Evolutionary conservation across 2,329 filamentous ascomycete species (phyloP).

Genomic region (Septoria petroselini): DNA sequence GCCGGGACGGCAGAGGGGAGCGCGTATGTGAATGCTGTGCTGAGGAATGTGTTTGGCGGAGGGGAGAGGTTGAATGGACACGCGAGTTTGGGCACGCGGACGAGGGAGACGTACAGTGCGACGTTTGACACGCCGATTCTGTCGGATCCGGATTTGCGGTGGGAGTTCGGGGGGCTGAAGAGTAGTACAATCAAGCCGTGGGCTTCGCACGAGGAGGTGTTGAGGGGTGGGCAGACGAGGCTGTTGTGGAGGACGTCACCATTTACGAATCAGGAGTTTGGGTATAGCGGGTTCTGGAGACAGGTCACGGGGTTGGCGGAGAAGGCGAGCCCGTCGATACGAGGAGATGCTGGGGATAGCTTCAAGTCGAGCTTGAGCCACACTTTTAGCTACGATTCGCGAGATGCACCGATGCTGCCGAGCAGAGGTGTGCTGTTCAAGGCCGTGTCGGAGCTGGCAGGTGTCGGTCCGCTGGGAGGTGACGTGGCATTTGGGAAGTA

Average conservation of each 20-base stretch:
- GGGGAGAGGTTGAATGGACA: slow-evolving; percentile 86
- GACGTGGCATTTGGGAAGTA: slow-evolving; percentile 93
- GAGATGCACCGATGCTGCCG: slow-evolving; percentile 82
- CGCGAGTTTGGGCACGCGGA: slow-evolving; percentile 83
- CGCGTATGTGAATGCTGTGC: slow-evolving; percentile 80
- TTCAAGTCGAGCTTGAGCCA: slow-evolving; percentile 86
- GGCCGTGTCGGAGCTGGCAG: slow-evolving; percentile 24
- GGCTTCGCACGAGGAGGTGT: slow-evolving; percentile 88
- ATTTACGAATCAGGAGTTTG: slow-evolving; percentile 68
- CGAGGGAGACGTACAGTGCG: slow-evolving; percentile 85
- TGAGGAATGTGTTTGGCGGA: slow-evolving; percentile 91
- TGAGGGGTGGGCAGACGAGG: slow-evolving; percentile 73
- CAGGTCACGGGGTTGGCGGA: slow-evolving; percentile 77
- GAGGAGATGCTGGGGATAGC: slow-evolving; percentile 81
- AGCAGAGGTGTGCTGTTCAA: slow-evolving; percentile 65
- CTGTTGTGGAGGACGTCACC: slow-evolving; percentile 66
- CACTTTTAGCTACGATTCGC: slow-evolving; percentile 72
- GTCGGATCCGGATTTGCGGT: slow-evolving; percentile 75
- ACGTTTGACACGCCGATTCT: slow-evolving; percentile 78
- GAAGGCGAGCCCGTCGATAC: slow-evolving; percentile 75
- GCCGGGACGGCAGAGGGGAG: slow-evolving; percentile 91
- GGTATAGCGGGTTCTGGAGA: slow-evolving; percentile 80
- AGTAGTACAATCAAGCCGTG: slow-evolving; percentile 78
- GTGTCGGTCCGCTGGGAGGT: slow-evolving; percentile 64
- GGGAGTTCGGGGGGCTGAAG: slow-evolving; percentile 80